Percentiles rank a stretch among this genome's conserved stretches.
These are phyloP conservation scores for Phytophthora crassamura DNA, from an alignment of 352 stramenopile genomes.

Conservation along the genomic window DNA sequence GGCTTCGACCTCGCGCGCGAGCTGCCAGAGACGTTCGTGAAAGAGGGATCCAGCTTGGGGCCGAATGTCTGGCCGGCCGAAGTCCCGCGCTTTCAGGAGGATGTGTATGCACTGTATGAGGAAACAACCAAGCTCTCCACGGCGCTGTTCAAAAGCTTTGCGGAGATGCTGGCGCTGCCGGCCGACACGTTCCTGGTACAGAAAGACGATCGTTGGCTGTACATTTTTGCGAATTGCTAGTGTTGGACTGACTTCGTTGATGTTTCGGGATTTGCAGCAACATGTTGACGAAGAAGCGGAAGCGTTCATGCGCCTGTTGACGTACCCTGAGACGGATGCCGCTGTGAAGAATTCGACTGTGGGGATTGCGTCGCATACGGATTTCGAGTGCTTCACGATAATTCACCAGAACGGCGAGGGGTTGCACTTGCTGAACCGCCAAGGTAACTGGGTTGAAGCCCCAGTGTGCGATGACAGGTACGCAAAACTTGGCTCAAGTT, in stretches of 20 bases:
- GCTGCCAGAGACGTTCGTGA: slow-evolving; percentile 57
- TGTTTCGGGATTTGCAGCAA: slow-evolving; percentile 50
- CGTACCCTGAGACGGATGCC: slow-evolving; percentile 63
- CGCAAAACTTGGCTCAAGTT: background rate
- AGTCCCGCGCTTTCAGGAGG: slow-evolving; percentile 61
- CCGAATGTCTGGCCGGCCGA: slow-evolving; percentile 81
- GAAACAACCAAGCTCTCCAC: slow-evolving; percentile 71
- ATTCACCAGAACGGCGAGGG: slow-evolving; percentile 85
- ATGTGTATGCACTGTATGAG: slow-evolving; percentile 81
- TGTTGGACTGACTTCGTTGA: slow-evolving; percentile 15
- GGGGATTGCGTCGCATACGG: slow-evolving; percentile 83
- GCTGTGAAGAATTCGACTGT: slow-evolving; percentile 67
- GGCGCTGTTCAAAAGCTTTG: slow-evolving; percentile 78
- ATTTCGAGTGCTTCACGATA: slow-evolving; percentile 88
- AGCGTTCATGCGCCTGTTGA: slow-evolving; percentile 82
- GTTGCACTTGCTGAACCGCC: slow-evolving; percentile 67
- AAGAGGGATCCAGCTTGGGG: slow-evolving; percentile 70
- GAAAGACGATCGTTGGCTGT: background rate
- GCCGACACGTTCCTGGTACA: slow-evolving; percentile 67
- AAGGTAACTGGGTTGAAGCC: slow-evolving; percentile 72
- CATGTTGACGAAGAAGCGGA: slow-evolving; percentile 73
- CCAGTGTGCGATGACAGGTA: slow-evolving; percentile 74
- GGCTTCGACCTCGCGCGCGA: slow-evolving; percentile 79
- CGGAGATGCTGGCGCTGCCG: slow-evolving; percentile 77
- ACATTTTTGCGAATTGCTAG: slow-evolving; percentile 4